Conservation (phyloP, 805 yeast genomes). For the Osmozyma mogii region DNA sequence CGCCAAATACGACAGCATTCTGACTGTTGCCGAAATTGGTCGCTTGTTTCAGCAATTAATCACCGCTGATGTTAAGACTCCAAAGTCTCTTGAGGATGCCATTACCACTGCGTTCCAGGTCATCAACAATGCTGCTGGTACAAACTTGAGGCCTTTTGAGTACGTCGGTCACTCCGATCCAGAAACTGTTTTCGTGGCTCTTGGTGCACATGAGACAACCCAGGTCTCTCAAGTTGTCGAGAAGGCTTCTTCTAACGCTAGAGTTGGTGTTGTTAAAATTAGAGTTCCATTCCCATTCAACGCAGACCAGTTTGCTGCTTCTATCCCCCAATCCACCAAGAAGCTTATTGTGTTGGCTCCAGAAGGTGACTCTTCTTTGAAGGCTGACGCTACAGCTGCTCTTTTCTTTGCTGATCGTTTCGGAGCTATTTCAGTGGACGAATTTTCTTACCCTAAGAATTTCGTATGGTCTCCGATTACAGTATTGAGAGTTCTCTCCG, state of each 20-base stretch:
- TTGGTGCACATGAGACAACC: conserved; percentile 63
- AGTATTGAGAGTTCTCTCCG: conserved; percentile 38
- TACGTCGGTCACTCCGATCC: conserved; percentile 59
- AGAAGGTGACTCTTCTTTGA: conserved; percentile 39
- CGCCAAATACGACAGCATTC: conserved; percentile 37
- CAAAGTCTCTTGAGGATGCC: conserved; percentile 26
- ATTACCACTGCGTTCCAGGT: conserved; percentile 39
- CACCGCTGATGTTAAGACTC: conserved; percentile 10
- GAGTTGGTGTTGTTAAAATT: conserved; percentile 57
- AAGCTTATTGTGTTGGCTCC: conserved; percentile 66
- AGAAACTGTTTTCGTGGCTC: conserved; percentile 70
- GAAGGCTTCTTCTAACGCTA: conserved; percentile 21
- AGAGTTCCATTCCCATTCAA: conserved; percentile 81
- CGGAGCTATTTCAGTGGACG: conserved; percentile 36
- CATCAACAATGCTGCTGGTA: conserved; percentile 48
- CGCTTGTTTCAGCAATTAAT: conserved; percentile 31
- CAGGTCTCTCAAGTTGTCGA: conserved; percentile 41
- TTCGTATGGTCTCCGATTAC: conserved; percentile 53
- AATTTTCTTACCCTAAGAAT: conserved; percentile 42
- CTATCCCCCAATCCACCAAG: conserved; percentile 51
- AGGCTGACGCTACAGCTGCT: conserved; percentile 67
- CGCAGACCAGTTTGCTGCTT: conserved; percentile 46
- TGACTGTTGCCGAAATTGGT: conserved; percentile 36
- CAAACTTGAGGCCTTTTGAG: conserved; percentile 55
- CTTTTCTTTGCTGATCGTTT: conserved; percentile 45